Evolutionary conservation across 148 eudicot genomes (phyloP).

Genomic region (Silene conica): DNA sequence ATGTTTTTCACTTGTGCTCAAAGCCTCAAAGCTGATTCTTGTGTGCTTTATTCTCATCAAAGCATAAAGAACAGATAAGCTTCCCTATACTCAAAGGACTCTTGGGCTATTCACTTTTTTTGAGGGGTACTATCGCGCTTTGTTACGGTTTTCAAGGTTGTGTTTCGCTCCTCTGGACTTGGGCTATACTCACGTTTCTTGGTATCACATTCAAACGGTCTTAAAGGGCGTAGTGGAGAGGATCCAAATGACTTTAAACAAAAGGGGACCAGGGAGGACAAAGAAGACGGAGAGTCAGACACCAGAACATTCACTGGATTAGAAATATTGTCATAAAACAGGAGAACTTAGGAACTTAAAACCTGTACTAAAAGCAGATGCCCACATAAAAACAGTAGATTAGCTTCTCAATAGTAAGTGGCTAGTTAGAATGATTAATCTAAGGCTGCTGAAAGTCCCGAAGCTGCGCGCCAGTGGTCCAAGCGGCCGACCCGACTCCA

Average conservation of each 20-base stretch:
- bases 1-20: slow-evolving; percentile 12
- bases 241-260: too few relatives aligned
- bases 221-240: too few relatives aligned
- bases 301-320: too few relatives aligned
- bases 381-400: slow-evolving; percentile 20
- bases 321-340: slow-evolving; percentile 19
- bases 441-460: slow-evolving; percentile 75
- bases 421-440: slow-evolving; percentile 74
- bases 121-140: not conserved
- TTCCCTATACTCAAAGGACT: too few relatives aligned
- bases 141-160: not conserved
- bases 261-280: too few relatives aligned
- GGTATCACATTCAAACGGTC: not conserved
- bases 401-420: slow-evolving; percentile 49
- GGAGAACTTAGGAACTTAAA: slow-evolving; percentile 17
- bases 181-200: not conserved
- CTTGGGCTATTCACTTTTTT: too few relatives aligned
- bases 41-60: slow-evolving; percentile 15
- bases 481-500: slow-evolving; percentile 55
- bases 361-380: slow-evolving; percentile 32
- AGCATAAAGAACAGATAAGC: not conserved
- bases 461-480: slow-evolving; percentile 57
- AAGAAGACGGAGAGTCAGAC: not conserved
- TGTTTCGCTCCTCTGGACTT: not conserved
- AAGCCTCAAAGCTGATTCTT: slow-evolving; percentile 18